These are phyloP conservation scores for Batkoa obscura DNA, from an alignment of 371 early-diverging fungal genomes.

Conservation along the genomic window DNA sequence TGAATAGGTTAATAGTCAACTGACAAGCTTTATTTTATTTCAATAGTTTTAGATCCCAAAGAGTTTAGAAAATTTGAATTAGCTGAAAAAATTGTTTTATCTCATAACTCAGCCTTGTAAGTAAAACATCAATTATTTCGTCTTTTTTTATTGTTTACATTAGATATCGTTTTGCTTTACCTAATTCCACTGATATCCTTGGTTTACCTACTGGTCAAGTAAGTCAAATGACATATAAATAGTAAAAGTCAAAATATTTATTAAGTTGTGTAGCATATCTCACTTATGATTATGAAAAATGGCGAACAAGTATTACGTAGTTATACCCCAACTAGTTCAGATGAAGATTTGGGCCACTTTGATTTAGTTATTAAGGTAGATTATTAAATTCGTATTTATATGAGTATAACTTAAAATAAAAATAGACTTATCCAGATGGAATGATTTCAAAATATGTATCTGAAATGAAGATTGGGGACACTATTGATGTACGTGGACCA, in stretches of 20 bases:
- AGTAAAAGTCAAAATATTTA: background rate
- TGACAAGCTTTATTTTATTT: background rate
- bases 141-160: conserved; percentile 3
- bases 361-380: conserved; percentile 80
- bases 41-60: conserved; percentile 37
- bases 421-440: conserved; percentile 64
- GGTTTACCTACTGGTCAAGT: conserved; percentile 83
- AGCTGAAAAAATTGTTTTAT: conserved; percentile 47
- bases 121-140: conserved; percentile 7
- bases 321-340: conserved; percentile 80
- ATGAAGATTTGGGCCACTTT: conserved; percentile 70
- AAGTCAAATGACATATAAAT: background rate
- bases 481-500: conserved; percentile 69
- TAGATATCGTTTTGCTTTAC: conserved; percentile 76
- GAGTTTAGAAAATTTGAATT: conserved; percentile 67
- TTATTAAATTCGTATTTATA: background rate
- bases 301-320: conserved; percentile 76
- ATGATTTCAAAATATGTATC: conserved; percentile 60
- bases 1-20: background rate
- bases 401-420: background rate
- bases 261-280: conserved; percentile 44
- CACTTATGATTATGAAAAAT: conserved; percentile 62
- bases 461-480: conserved; percentile 58
- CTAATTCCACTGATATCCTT: conserved; percentile 35
- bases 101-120: conserved; percentile 73